phyloP scores from a whole-genome alignment of 176 grass and related monocot species.

The Ampelocalamus luodianensis region DNA sequence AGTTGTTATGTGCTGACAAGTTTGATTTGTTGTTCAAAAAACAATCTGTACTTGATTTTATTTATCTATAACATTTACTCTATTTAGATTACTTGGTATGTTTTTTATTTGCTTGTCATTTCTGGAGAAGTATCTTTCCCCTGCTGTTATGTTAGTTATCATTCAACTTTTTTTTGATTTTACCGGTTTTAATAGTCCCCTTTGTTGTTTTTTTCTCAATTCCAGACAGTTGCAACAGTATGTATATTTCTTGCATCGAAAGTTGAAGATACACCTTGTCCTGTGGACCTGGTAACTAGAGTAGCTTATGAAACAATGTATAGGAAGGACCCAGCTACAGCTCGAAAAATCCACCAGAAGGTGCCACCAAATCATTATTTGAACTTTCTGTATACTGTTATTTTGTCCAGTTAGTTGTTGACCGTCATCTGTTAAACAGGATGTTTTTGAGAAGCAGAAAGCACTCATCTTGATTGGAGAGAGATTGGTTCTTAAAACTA shows the following conservation, averaged over 20 bases:
- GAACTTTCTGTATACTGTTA: conserved; percentile 9
- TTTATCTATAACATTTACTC: conserved; percentile 18
- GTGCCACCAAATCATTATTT: conserved; percentile 36
- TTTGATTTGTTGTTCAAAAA: conserved; percentile 15
- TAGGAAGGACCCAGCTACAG: conserved; percentile 47
- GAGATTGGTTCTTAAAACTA: conserved; percentile 68
- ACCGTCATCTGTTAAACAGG: conserved; percentile 51
- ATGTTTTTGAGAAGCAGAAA: conserved; percentile 71
- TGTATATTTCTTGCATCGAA: conserved; percentile 81
- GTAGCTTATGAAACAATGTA: conserved; percentile 64
- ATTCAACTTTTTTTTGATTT: background rate
- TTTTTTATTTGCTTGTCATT: background rate
- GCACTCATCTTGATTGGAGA: conserved; percentile 66
- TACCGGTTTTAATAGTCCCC: background rate
- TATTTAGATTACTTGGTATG: background rate
- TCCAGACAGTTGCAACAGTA: conserved; percentile 66
- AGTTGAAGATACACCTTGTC: conserved; percentile 65
- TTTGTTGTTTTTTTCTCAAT: background rate
- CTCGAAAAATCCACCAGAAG: conserved; percentile 55
- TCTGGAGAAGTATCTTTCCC: background rate
- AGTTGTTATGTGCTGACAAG: background rate
- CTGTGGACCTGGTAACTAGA: conserved; percentile 58
- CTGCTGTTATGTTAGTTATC: background rate
- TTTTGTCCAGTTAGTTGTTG: conserved; percentile 19
- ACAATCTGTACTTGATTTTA: background rate